phyloP scores from a whole-genome alignment of 1,284 basidiomycete species.

The Ustilago lituana region DNA sequence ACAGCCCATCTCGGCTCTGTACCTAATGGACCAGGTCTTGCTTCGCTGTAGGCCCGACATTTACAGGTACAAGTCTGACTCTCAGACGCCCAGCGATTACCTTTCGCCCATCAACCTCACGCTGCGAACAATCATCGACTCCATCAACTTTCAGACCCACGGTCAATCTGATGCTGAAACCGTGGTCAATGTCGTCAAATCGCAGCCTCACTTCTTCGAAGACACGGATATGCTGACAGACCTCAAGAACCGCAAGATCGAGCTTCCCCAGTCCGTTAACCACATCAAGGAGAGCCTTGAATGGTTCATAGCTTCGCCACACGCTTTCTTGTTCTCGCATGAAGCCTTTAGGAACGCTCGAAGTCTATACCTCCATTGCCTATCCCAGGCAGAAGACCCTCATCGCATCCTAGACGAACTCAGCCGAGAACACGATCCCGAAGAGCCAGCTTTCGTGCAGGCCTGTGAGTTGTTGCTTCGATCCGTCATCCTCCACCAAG shows the following conservation, averaged over 20 bases:
- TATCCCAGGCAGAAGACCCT: constrained; percentile 13
- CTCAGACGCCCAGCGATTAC: background rate
- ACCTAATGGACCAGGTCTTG: constrained; percentile 23
- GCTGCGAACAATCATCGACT: constrained; percentile 27
- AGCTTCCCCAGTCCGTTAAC: constrained; percentile 2
- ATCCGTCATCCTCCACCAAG: constrained; percentile 8
- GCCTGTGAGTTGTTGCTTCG: constrained; percentile 27
- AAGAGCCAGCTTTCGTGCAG: constrained; percentile 14
- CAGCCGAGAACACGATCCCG: constrained; percentile 9
- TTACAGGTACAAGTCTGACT: constrained; percentile 12
- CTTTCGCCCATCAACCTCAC: constrained; percentile 20
- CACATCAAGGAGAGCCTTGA: constrained; percentile 16
- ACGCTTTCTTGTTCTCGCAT: constrained; percentile 31
- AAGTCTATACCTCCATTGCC: constrained; percentile 12
- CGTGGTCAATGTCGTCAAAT: background rate
- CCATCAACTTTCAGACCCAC: constrained; percentile 23
- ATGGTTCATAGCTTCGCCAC: constrained; percentile 30
- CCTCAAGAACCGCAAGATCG: background rate
- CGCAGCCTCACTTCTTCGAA: constrained; percentile 10
- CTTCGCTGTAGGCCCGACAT: constrained; percentile 24
- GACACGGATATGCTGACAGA: constrained; percentile 13
- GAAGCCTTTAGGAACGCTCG: constrained; percentile 15
- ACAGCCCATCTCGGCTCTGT: constrained; percentile 25
- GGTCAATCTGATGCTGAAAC: background rate
- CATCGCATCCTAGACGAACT: constrained; percentile 12